Conservation (phyloP, 2,329 filamentous ascomycete species). For the Mariannaea elegans region DNA sequence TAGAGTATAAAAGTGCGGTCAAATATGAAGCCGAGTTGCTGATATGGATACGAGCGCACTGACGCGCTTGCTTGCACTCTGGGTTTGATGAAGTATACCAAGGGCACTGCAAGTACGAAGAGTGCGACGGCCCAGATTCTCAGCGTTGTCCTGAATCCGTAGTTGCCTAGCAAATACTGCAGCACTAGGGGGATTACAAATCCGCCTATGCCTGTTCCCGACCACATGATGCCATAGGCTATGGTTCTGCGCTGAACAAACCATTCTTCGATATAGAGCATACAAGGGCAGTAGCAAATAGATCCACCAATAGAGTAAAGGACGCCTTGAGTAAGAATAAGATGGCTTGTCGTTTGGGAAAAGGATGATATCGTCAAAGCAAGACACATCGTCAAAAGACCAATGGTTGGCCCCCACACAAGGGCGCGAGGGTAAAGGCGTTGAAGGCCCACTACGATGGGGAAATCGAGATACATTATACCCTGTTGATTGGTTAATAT, state of each 20-base stretch:
- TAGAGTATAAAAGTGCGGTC: slow-evolving; percentile 63
- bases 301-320: slow-evolving; percentile 64
- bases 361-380: slow-evolving; percentile 56
- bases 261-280: slow-evolving; percentile 66
- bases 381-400: slow-evolving; percentile 56
- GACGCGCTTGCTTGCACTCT: slow-evolving; percentile 50
- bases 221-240: slow-evolving; percentile 65
- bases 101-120: slow-evolving; percentile 58
- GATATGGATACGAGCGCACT: slow-evolving; percentile 38
- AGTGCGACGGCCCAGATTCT: slow-evolving; percentile 55
- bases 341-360: slow-evolving; percentile 58
- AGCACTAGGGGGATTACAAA: slow-evolving; percentile 7
- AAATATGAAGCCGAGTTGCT: slow-evolving; percentile 57
- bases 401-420: slow-evolving; percentile 50
- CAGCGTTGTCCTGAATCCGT: slow-evolving; percentile 2
- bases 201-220: slow-evolving; percentile 9
- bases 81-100: slow-evolving; percentile 61
- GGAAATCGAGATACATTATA: slow-evolving; percentile 54
- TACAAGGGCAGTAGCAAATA: slow-evolving; percentile 61
- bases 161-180: neutral
- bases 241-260: slow-evolving; percentile 51
- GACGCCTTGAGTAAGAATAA: slow-evolving; percentile 66
- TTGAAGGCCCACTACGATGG: slow-evolving; percentile 55
- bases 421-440: slow-evolving; percentile 49
- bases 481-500: slow-evolving; percentile 12